Evolutionary conservation across 1,284 basidiomycete species (phyloP), one percentile per base, ranked within the genome.

Genomic region (Microbotryum lychnidis-dioicae): DNA sequence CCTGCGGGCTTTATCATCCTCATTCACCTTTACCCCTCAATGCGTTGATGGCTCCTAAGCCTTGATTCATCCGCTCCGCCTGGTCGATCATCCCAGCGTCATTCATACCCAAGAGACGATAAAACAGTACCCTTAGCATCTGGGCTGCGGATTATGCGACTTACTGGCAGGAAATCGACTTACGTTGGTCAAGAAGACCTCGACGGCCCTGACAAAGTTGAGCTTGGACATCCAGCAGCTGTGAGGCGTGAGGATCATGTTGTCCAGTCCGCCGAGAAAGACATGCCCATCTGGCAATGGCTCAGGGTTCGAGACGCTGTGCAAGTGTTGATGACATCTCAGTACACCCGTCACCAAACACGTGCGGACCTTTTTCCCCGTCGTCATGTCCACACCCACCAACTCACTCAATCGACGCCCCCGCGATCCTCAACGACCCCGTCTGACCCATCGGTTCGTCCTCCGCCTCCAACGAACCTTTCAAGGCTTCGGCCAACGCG

Each of bases 241-340:
- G 64, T 75, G 74, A 16, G 74, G 73, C 8, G 74, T 75, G 23
- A 75, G 56, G 50, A 75, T 58, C 4, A 69, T 65, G 50, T 73
- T 73, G 23, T 64, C 50, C 20, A 72, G 63, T 7, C 37, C 37
- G 37, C 54, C 67, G 57, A 69, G 72, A 16, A 73, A 64, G 10
- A 59, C 54, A 56, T 67, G 69, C n/a, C 62, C 58, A 2, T 68
- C 53, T 0, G 69, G 67, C 12, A 75, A 64, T 0, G 74, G 74
- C 52, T 75, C 74, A 18, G 74, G 74, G 7, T 65, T 59, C 5
- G 73, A 73, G 0, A 75, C 74, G 52, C 67, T 68, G 60, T 16
- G 49, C 20, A 21, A 23, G 23, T 2, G 31, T 7, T 31, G 50
- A 42, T 6, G 27, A 25, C 1, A 21, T 23, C 23, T 45, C 45